These are phyloP conservation scores for Shiraia bambusicola DNA, from an alignment of 2,329 filamentous ascomycete species.

Conservation along the genomic window DNA sequence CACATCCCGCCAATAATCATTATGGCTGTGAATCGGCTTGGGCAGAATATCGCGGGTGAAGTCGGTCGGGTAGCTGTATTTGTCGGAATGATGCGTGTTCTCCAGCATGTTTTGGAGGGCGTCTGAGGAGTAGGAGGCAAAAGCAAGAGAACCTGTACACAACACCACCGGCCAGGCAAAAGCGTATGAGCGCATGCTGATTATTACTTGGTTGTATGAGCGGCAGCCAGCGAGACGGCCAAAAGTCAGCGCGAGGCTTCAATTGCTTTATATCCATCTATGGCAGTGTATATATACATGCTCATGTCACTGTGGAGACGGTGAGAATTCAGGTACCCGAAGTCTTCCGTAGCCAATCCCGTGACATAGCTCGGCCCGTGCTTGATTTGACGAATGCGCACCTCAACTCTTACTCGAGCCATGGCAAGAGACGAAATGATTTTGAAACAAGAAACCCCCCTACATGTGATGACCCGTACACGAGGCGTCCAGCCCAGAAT, in stretches of 20 bases:
- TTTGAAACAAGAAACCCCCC: too few relatives aligned
- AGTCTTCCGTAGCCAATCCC: conserved; percentile 21
- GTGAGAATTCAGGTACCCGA: conserved; percentile 15
- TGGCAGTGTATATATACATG: too few relatives aligned
- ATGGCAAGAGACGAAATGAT: too few relatives aligned
- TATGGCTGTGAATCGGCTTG: conserved; percentile 59
- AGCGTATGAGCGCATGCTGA: conserved; percentile 24
- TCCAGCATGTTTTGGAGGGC: conserved; percentile 58
- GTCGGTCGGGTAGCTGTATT: conserved; percentile 63
- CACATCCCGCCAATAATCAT: conserved; percentile 59
- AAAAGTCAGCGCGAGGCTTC: conserved; percentile 1
- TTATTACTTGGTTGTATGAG: too few relatives aligned
- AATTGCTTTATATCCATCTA: conserved; percentile 11
- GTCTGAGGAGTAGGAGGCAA: conserved; percentile 45
- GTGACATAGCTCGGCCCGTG: conserved; percentile 11
- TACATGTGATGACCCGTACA: too few relatives aligned
- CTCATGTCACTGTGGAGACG: conserved; percentile 26
- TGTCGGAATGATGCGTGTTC: conserved; percentile 54
- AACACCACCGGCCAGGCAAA: conserved; percentile 17
- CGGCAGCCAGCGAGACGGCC: too few relatives aligned
- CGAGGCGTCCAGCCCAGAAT: too few relatives aligned
- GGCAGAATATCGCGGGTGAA: conserved; percentile 62
- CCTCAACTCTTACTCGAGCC: too few relatives aligned
- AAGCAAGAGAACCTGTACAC: conserved; percentile 18
- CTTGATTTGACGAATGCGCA: neutral